Base-by-base conservation (phyloP, 306 rosid species). In the Malus sylvestris region DNA sequence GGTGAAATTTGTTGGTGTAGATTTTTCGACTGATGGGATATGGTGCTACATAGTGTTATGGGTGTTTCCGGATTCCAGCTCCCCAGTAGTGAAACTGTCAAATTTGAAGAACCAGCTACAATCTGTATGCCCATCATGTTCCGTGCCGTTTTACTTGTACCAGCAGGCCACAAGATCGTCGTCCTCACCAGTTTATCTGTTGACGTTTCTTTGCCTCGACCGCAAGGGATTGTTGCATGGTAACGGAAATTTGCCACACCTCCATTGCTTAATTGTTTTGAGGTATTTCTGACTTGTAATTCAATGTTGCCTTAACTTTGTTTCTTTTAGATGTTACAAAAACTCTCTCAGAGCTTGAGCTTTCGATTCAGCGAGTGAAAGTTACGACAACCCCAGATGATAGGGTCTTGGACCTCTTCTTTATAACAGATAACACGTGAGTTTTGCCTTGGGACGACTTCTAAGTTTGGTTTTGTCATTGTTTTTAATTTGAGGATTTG, bases 41-140 rank as follows among this genome's bases (percentile, higher is more conserved):
- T 92, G 97, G 97, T 92, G 93, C 86, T 92, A 87, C 83, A n/a
- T 90, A 58, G 85, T 92, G 60, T 77, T 92, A 65, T 90, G 91
- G 97, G 87, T 88, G 5, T 78, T 83, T 81, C 91, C 93, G 66
- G 81, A 74, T 76, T 72, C 83, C 32, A 68, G 76, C 38, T 77
- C 85, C 71, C 78, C 83, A 23, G 70, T 70, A 6, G 79, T 84
- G 75, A 84, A 60, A 79, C 86, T 79, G 82, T 81, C 88, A 59
- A 83, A 73, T 75, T 84, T 92, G 67, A 89, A 85, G 85, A 86
- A 87, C 20, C 86, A 86, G 62, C 91, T 92, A 38, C 84, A 45
- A 46, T 88, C 86, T 7, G 78, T 82, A 55, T 92, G 96, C 70
- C 93, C 96, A 0, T 80, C 96, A 3, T 88, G 86, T 80, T 72